Evolutionary conservation across 805 yeast species (phyloP).

Genomic region (Teunomyces aglyptinius): DNA sequence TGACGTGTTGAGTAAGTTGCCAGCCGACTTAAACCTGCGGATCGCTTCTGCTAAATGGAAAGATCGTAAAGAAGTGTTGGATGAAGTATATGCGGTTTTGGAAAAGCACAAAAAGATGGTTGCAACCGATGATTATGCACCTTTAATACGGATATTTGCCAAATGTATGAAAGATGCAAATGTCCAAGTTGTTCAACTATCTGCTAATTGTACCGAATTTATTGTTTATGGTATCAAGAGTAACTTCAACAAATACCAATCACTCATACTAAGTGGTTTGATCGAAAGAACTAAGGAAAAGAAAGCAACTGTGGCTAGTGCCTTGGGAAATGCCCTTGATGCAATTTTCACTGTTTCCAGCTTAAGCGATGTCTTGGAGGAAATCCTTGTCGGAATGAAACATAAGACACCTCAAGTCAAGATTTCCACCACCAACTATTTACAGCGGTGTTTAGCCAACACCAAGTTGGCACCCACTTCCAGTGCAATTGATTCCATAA

Average conservation of each 20-base stretch:
- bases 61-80: slow-evolving; percentile 83
- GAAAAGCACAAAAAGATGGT: slow-evolving; percentile 54
- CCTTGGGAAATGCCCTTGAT: slow-evolving; percentile 65
- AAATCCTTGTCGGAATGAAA: slow-evolving; percentile 54
- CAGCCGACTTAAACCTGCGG: slow-evolving; percentile 55
- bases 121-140: slow-evolving; percentile 62
- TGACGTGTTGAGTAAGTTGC: slow-evolving; percentile 63
- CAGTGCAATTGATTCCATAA: slow-evolving; percentile 55
- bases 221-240: slow-evolving; percentile 66
- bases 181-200: slow-evolving; percentile 76
- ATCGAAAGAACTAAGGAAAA: slow-evolving; percentile 87
- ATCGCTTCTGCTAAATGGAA: slow-evolving; percentile 78
- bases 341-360: slow-evolving; percentile 55
- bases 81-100: slow-evolving; percentile 51
- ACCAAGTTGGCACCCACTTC: slow-evolving; percentile 49
- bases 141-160: slow-evolving; percentile 60
- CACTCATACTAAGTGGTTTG: slow-evolving; percentile 55
- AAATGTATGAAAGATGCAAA: slow-evolving; percentile 85
- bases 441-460: slow-evolving; percentile 59
- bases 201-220: slow-evolving; percentile 62
- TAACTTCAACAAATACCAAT: slow-evolving; percentile 54
- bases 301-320: slow-evolving; percentile 72
- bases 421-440: slow-evolving; percentile 63
- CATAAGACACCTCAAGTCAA: slow-evolving; percentile 85
- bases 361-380: slow-evolving; percentile 56